Evolutionary conservation across 192 early-diverging fungal species (phyloP), one percentile per base, ranked within the genome.

Genomic region (Coemansia sp.): DNA sequence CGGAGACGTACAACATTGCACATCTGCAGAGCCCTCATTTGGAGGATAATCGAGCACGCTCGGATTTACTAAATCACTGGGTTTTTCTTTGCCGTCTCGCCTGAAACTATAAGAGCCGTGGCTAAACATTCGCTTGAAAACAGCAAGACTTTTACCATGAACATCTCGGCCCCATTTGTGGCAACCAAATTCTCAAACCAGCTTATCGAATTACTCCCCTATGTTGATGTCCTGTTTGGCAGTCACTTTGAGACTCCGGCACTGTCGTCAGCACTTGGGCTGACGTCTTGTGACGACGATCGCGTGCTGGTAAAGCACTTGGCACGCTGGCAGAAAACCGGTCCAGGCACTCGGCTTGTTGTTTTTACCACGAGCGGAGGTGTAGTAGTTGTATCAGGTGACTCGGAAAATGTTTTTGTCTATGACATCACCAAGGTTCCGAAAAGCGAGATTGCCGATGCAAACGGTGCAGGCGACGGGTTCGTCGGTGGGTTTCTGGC

Each of bases 111-210:
- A 53, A 80, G 89, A 69, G 80, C 85, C 30, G 77, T 97, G 59
- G 94, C 92, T 72, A 84, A 93, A 80, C 90, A 99, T 66, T 91
- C 95, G 41, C 81, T 88, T 45, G 82, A 82, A 50, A 83, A 81
- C 62, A 83, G 84, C 81, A 99, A 99, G 83, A 69, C 75, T 17
- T 94, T 97, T 67, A 83, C 86, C 49, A 84, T 95, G 82, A 99
- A 99, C 86, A 71, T 99, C 57, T 95, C 92, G 60, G 96, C 96
- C 24, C 93, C 94, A 34, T 99, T 96, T 79, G 85, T 98, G 51
- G 80, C 92, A 37, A 87, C 94, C 78, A 93, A 93, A 86, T 97
- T 95, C 83, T 92, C 83, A 74, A 81, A 86, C 49, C 83, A 79
- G 46, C 63, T 97, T 37, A 84, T 90, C 59, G 82, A 83, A 55